These are phyloP conservation scores for Diddensiella caesifluorescens DNA, from an alignment of 805 yeast genomes.

Conservation along the genomic window DNA sequence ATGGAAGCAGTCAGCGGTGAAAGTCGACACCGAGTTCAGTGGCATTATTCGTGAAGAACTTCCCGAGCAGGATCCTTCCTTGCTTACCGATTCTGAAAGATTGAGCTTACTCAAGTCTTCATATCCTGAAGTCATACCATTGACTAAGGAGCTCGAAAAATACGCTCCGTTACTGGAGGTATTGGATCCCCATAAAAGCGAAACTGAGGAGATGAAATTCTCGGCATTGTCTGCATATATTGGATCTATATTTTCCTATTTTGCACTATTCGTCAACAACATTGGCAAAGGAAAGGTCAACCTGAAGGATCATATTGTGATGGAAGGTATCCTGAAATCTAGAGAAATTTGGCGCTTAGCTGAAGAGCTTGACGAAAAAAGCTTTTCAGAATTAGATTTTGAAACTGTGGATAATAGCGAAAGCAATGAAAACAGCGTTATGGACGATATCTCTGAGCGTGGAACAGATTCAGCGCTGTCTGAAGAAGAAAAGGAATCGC, in stretches of 20 bases:
- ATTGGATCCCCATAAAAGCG: conserved; percentile 16
- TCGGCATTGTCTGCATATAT: conserved; percentile 74
- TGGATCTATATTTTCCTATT: conserved; percentile 71
- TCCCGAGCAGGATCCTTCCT: conserved; percentile 40
- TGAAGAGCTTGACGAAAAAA: conserved; percentile 40
- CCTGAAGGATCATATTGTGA: conserved; percentile 83
- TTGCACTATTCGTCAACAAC: conserved; percentile 63
- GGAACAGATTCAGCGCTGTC: conserved; percentile 7
- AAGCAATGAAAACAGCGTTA: conserved; percentile 24
- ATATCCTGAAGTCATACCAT: conserved; percentile 81
- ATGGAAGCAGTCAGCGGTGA: conserved; percentile 61
- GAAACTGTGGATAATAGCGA: conserved; percentile 26
- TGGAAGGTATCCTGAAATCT: conserved; percentile 77
- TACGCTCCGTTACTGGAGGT: conserved; percentile 31
- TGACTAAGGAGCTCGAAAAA: conserved; percentile 55
- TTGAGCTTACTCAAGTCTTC: conserved; percentile 49
- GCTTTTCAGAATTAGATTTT: conserved; percentile 24
- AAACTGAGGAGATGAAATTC: conserved; percentile 40
- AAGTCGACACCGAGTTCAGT: conserved; percentile 30
- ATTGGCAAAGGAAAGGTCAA: conserved; percentile 48
- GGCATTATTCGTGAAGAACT: conserved; percentile 31
- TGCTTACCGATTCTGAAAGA: conserved; percentile 51
- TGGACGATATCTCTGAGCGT: conserved; percentile 9
- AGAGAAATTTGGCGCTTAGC: conserved; percentile 92
- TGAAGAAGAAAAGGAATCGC: conserved; percentile 20